Conservation (phyloP, 2,329 filamentous ascomycete genomes). For the Celoporthe dispersa region DNA sequence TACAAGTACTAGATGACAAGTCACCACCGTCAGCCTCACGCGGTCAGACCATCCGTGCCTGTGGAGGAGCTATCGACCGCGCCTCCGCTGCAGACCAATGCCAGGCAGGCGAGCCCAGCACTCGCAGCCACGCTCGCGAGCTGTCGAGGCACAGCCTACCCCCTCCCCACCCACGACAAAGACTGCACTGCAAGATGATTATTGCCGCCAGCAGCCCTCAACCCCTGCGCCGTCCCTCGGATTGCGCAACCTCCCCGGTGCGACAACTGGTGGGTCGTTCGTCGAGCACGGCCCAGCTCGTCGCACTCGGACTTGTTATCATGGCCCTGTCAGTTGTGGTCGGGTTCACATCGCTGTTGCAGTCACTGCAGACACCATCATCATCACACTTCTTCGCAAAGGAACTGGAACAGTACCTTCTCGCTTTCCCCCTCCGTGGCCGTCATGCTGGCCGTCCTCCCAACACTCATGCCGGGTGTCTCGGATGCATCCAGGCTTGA, state of each 20-base stretch:
- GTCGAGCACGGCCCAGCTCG: constrained; percentile 19
- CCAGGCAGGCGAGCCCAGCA: constrained; percentile 6
- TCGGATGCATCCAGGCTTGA: neutral
- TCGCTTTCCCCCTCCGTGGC: neutral
- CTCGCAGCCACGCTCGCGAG: constrained; percentile 1
- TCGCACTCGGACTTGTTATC: constrained; percentile 29
- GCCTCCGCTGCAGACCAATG: neutral
- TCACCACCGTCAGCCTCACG: neutral
- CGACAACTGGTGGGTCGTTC: constrained; percentile 23
- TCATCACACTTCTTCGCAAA: constrained; percentile 16
- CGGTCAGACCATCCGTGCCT: neutral
- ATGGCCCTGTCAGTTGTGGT: constrained; percentile 24
- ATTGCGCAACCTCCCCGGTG: constrained; percentile 16
- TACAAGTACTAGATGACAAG: constrained; percentile 5
- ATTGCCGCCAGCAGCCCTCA: constrained; percentile 22
- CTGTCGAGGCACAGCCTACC: constrained; percentile 15
- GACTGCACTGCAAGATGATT: constrained; percentile 8
- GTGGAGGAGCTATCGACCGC: neutral
- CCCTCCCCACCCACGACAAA: constrained; percentile 10
- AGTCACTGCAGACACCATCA: constrained; percentile 14
- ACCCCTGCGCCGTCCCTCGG: constrained; percentile 12
- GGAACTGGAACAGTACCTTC: neutral
- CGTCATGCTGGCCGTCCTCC: constrained; percentile 17
- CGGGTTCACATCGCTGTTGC: constrained; percentile 24
- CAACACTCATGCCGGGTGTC: constrained; percentile 15